Evolutionary conservation across 2,329 filamentous ascomycete species (phyloP), one percentile per base, ranked within the genome.

Genomic region (Phoma herbarum): DNA sequence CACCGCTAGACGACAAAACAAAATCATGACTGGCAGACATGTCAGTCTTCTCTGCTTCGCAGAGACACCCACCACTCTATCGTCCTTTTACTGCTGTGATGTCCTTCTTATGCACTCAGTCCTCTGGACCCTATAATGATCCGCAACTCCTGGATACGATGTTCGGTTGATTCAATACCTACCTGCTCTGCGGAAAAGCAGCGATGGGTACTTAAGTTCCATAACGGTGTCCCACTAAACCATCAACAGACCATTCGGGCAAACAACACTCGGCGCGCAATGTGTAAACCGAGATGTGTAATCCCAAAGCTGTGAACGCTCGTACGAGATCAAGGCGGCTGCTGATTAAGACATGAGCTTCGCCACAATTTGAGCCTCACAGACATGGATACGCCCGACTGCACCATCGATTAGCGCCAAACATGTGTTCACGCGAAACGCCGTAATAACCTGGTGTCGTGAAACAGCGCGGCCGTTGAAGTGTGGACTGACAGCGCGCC

Each of bases 1-100:
- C 67, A 57, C 44, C 60, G 64, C 64, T 72, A 72, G 63, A 71
- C 67, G 69, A 70, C 67, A 67, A 67, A 59, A 59, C 56, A 54
- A 50, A 59, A 59, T 64, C 62, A 68, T 56, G 64, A 67, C 61
- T 62, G 64, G 63, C 64, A 68, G 57, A 63, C n/a, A 63, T 65
- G 63, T 61, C 63, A 65, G 53, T 50, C 58, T 62, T 61, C 61
- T 60, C 62, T 63, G 62, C 49, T n/a, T 33, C 51, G 60, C 57
- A 62, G 54, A 57, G 46, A 62, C 54, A 48, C 39, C 54, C 28
- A 57, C 54, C 50, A 52, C 22, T 44, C 26, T 25, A 18, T 12
- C 11, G 20, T n/a, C 12, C 31, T 7, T 7, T 18, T 9, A 10
- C 4, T 28, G 23, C 23, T 35, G 29, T 52, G 29, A 43, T 41